Evolutionary conservation across 225 moss, liverwort and hornwort genomes (phyloP).

Genomic region (Straminergon stramineum): DNA sequence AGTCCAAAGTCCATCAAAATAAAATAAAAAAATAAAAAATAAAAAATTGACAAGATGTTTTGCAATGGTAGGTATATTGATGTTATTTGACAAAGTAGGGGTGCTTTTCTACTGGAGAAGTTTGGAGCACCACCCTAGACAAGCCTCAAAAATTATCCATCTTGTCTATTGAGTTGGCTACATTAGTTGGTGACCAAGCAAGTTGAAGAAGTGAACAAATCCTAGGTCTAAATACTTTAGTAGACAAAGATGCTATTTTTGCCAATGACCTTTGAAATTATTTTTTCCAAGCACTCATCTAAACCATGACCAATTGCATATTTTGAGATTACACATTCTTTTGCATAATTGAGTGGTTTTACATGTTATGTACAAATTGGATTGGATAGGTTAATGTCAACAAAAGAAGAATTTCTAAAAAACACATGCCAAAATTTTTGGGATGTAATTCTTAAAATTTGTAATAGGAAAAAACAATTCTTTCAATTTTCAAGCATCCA

Average conservation of each 20-base stretch:
- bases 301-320: fast-evolving
- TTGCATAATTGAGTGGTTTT: not conserved
- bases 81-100: no score
- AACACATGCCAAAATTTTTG: fast-evolving
- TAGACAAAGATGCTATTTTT: not conserved
- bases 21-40: no score
- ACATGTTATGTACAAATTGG: not conserved
- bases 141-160: not conserved
- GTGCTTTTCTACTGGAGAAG: fast-evolving
- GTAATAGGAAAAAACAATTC: not conserved
- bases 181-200: fast-evolving
- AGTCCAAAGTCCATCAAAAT: no score
- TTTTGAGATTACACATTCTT: fast-evolving
- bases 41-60: no score
- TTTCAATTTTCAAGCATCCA: not conserved
- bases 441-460: not conserved
- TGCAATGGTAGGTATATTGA: no score
- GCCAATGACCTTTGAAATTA: not conserved
- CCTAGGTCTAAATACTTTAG: fast-evolving
- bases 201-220: not conserved
- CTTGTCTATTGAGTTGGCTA: fast-evolving
- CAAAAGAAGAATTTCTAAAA: not conserved
- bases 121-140: fast-evolving
- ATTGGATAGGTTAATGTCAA: not conserved
- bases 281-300: not conserved